A percentile compares a stretch with the other conserved stretches of the same genome.
Conservation (phyloP, 371 early-diverging fungal species). For the Mucor racemosus region DNA sequence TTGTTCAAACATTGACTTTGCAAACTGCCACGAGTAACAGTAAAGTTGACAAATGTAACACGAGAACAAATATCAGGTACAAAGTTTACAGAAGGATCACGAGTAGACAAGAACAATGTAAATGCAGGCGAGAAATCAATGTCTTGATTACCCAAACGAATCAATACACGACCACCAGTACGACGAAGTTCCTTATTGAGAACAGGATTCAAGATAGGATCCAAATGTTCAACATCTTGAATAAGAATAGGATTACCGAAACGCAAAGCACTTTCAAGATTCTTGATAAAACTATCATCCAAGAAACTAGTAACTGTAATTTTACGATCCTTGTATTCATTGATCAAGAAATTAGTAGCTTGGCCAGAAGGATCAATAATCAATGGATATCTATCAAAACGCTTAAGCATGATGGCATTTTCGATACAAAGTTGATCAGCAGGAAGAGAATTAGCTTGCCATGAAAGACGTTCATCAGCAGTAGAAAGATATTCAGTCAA, state of each 20-base stretch:
- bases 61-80: constrained; percentile 96
- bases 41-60: constrained; percentile 98
- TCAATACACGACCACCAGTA: constrained; percentile 96
- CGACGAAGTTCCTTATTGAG: constrained; percentile 95
- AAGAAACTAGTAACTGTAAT: constrained; percentile 96
- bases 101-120: constrained; percentile 91
- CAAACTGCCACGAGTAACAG: constrained; percentile 93
- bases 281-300: constrained; percentile 96
- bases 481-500: constrained; percentile 91
- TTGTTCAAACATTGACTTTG: constrained; percentile 97
- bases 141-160: constrained; percentile 95
- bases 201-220: constrained; percentile 97
- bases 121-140: constrained; percentile 99
- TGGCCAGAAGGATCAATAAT: constrained; percentile 98
- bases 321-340: constrained; percentile 86
- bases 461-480: constrained; percentile 91
- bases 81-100: constrained; percentile 93
- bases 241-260: constrained; percentile 98
- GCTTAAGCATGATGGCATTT: constrained; percentile 96
- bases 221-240: constrained; percentile 96
- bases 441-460: constrained; percentile 89
- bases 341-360: constrained; percentile 87
- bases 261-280: constrained; percentile 95
- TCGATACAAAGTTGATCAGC: constrained; percentile 94
- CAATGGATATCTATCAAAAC: constrained; percentile 94